Conservation (phyloP, 164 flowering plant genomes). For the Tetrastigma voinierianum region DNA sequence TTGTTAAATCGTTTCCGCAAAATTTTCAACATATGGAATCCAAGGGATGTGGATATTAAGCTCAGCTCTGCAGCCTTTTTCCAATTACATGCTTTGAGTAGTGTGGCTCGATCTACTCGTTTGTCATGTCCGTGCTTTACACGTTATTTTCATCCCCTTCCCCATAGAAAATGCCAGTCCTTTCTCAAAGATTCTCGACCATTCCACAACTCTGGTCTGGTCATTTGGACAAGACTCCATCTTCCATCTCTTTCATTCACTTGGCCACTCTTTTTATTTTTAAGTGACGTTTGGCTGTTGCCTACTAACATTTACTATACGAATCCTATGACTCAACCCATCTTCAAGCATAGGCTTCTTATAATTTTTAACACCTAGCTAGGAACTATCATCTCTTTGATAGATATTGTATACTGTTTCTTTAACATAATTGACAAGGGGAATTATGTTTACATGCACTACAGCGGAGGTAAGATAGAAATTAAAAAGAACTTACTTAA, state of each 20-base stretch:
- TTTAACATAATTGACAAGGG: no score
- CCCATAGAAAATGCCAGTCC: neutral
- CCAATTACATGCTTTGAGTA: neutral
- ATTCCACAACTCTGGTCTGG: neutral
- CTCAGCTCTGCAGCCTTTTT: neutral
- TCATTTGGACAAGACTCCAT: neutral
- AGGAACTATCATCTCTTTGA: no score
- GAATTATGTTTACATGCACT: no score
- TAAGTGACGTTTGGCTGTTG: neutral
- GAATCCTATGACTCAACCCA: slow-evolving; percentile 8
- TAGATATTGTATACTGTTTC: no score
- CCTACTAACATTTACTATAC: slow-evolving; percentile 2
- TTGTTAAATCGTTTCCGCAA: no score
- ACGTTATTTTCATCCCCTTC: slow-evolving; percentile 1
- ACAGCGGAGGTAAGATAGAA: no score
- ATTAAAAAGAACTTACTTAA: no score
- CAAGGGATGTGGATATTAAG: no score
- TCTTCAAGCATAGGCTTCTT: no score
- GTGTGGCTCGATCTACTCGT: slow-evolving; percentile 10
- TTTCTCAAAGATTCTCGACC: neutral
- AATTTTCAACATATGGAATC: no score
- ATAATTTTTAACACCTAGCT: no score
- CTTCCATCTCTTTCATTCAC: neutral
- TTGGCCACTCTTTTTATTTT: neutral
- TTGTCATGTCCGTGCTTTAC: slow-evolving; percentile 11